Conservation (phyloP, 106 monocot species). For the Dendrobium officinale region DNA sequence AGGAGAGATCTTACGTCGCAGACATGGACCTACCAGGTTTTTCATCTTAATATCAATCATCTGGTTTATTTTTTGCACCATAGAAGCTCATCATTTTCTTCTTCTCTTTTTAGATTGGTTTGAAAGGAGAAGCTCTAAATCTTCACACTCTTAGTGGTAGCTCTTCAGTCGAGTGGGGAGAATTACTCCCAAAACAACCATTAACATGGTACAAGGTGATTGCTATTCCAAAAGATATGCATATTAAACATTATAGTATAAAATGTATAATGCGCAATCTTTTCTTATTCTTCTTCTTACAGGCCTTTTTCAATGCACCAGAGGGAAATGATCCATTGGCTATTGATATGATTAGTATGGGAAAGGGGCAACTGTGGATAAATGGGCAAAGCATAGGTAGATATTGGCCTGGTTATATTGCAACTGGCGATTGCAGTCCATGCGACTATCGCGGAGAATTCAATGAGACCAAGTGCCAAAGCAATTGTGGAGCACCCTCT, state of each 20-base stretch:
- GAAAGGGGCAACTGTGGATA: constrained; percentile 94
- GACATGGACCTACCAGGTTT: constrained; percentile 77
- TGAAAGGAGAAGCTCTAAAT: constrained; percentile 72
- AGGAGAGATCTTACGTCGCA: constrained; percentile 86
- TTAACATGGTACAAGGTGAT: constrained; percentile 93
- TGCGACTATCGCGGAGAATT: constrained; percentile 77
- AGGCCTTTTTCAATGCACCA: constrained; percentile 85
- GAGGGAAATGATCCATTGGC: constrained; percentile 75
- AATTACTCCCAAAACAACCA: constrained; percentile 46
- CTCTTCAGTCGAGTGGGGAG: constrained; percentile 84
- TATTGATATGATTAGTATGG: constrained; percentile 89
- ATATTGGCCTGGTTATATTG: constrained; percentile 88
- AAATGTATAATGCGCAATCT: background rate
- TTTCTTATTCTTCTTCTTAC: background rate
- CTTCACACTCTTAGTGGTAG: constrained; percentile 78
- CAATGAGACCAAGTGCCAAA: constrained; percentile 70
- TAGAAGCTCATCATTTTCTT: constrained; percentile 1
- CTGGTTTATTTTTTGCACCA: background rate
- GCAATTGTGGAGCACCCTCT: constrained; percentile 79
- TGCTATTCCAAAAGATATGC: background rate
- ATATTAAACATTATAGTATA: background rate
- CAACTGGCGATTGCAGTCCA: constrained; percentile 42
- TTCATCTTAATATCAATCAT: background rate
- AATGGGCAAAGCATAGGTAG: constrained; percentile 90
- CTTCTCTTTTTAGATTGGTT: constrained; percentile 52